These are phyloP conservation scores for Westerdykella aurantiaca DNA, from an alignment of 2,329 filamentous ascomycete species.

Conservation along the genomic window DNA sequence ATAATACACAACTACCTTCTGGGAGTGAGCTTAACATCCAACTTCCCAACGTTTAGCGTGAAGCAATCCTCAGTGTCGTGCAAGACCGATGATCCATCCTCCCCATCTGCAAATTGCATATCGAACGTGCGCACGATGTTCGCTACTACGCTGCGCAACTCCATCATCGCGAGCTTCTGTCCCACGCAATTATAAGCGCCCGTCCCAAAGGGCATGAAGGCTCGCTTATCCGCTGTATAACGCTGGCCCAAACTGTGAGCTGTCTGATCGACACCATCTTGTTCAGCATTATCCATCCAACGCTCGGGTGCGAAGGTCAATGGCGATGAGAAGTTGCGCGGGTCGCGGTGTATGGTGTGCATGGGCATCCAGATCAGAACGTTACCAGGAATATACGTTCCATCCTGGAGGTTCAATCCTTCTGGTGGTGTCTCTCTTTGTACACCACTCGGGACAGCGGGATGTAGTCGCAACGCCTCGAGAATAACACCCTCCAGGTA, in stretches of 20 bases:
- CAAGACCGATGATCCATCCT: constrained; percentile 17
- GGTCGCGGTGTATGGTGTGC: constrained; percentile 25
- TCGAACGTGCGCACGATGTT: constrained; percentile 57
- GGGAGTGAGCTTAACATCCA: constrained; percentile 24
- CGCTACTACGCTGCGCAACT: constrained; percentile 58
- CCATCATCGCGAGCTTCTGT: constrained; percentile 58
- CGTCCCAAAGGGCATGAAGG: constrained; percentile 67
- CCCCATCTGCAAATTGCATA: constrained; percentile 34
- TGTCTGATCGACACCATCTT: neutral
- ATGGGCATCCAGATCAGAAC: constrained; percentile 27
- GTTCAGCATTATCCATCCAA: constrained; percentile 11
- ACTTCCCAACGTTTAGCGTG: constrained; percentile 23
- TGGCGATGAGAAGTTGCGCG: constrained; percentile 21
- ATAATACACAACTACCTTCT: constrained; percentile 1
- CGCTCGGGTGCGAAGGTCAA: constrained; percentile 26
- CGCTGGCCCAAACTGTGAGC: constrained; percentile 1
- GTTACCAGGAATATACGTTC: constrained; percentile 27
- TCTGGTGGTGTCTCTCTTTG: constrained; percentile 29
- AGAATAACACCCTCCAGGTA: constrained; percentile 30
- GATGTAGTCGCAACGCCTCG: constrained; percentile 26
- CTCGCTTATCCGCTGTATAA: constrained; percentile 37
- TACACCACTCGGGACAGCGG: constrained; percentile 25
- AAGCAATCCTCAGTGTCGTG: constrained; percentile 24
- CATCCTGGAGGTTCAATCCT: constrained; percentile 27
- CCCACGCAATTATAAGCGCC: constrained; percentile 67